Conservation (phyloP, 495 filamentous ascomycete genomes). For the Saxophila tyrrhenica region DNA sequence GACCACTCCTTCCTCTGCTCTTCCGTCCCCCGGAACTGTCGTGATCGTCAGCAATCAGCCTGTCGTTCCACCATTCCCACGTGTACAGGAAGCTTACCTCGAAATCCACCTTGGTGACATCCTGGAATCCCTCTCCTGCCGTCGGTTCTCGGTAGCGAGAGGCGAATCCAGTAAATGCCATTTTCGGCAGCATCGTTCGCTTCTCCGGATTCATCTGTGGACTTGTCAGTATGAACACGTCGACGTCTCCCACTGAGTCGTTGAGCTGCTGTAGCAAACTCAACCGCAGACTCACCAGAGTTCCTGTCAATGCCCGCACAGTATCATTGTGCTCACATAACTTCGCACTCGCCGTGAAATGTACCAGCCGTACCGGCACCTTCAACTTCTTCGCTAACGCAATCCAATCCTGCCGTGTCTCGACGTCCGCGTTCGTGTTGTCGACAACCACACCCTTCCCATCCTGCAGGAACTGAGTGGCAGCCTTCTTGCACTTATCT, state of each 20-base stretch:
- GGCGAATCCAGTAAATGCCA: conserved; percentile 67
- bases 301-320: conserved; percentile 61
- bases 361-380: conserved; percentile 73
- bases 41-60: background rate
- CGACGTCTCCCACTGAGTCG: background rate
- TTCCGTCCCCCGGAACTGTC: conserved; percentile 18
- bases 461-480: conserved; percentile 48
- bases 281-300: conserved; percentile 27
- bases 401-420: conserved; percentile 64
- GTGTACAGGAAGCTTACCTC: conserved; percentile 30
- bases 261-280: background rate
- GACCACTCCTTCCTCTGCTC: conserved; percentile 17
- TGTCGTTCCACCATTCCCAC: background rate
- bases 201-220: conserved; percentile 70
- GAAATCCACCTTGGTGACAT: conserved; percentile 62
- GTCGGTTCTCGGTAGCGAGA: conserved; percentile 60
- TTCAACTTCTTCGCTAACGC: conserved; percentile 55
- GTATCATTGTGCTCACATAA: conserved; percentile 85
- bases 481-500: conserved; percentile 75
- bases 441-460: conserved; percentile 67
- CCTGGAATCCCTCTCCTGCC: conserved; percentile 71
- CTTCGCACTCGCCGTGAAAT: conserved; percentile 60
- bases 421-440: conserved; percentile 79
- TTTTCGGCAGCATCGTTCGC: conserved; percentile 56
- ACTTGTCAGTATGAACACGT: conserved; percentile 6